Conservation (phyloP, 2,329 filamentous ascomycete genomes). For the Pseudofabraea citricarpa region DNA sequence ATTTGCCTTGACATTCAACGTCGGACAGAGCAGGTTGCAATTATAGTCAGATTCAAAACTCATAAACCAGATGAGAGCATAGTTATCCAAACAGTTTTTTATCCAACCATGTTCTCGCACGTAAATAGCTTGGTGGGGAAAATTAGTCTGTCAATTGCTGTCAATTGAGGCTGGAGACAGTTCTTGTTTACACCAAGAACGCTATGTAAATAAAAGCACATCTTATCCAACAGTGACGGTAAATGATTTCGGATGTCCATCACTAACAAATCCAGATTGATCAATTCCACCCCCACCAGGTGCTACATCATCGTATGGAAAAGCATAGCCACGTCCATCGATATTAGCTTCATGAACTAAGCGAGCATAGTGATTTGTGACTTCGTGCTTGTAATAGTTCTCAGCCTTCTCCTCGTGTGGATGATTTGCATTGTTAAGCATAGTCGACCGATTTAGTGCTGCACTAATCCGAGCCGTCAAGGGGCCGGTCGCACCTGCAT, state of each 20-base stretch:
- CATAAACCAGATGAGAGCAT: too few species aligned
- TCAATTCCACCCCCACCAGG: constrained; percentile 49
- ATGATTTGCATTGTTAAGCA: constrained; percentile 37
- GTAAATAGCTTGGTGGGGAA: too few species aligned
- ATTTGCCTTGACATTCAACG: too few species aligned
- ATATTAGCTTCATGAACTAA: constrained; percentile 56
- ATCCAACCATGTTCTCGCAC: too few species aligned
- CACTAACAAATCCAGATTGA: constrained; percentile 60
- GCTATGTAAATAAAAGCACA: too few species aligned
- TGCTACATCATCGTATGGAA: constrained; percentile 65
- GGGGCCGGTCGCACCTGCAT: constrained; percentile 12
- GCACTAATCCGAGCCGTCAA: constrained; percentile 20
- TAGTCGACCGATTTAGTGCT: constrained; percentile 21
- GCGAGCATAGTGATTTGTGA: constrained; percentile 61
- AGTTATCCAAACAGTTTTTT: too few species aligned
- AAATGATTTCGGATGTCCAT: constrained; percentile 26
- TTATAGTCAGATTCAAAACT: too few species aligned
- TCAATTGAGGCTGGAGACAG: too few species aligned
- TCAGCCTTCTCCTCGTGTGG: constrained; percentile 44
- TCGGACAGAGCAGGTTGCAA: too few species aligned
- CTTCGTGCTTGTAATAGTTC: constrained; percentile 45
- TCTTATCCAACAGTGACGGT: constrained; percentile 10
- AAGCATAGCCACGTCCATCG: constrained; percentile 59
- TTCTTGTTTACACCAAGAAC: too few species aligned
- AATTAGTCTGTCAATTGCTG: too few species aligned